Conservation (phyloP, 768 basidiomycete genomes). For the Sarcomyxa edulis region DNA sequence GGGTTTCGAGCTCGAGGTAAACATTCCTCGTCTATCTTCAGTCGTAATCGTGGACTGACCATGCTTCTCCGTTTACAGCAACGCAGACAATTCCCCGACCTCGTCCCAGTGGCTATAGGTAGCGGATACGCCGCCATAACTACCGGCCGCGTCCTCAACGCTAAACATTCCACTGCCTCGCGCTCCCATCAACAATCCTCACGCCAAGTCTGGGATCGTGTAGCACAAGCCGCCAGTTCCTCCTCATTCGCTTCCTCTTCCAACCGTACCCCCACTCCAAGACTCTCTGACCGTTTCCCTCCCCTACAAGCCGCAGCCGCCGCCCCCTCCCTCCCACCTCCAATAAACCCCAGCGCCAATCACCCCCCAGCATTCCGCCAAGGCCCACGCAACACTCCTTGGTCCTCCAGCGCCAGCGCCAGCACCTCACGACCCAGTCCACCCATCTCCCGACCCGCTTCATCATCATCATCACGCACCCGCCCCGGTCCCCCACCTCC, state of each 20-base stretch:
- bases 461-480: no score
- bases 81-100: conserved; percentile 81
- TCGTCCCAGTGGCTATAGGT: conserved; percentile 52
- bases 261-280: conserved; percentile 10
- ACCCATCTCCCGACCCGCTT: no score
- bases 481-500: conserved; percentile 27
- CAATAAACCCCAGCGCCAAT: conserved; percentile 14
- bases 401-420: conserved; percentile 41
- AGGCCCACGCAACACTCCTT: conserved; percentile 53
- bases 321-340: conserved; percentile 7
- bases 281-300: conserved; percentile 30
- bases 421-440: conserved; percentile 11
- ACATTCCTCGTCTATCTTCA: conserved; percentile 6
- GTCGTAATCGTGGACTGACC: no score
- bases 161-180: conserved; percentile 67
- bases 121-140: conserved; percentile 75
- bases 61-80: conserved; percentile 42
- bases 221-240: conserved; percentile 71
- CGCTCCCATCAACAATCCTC: conserved; percentile 53
- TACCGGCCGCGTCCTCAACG: conserved; percentile 78
- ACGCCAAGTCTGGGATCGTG: conserved; percentile 78
- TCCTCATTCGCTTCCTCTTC: conserved; percentile 26
- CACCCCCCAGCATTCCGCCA: conserved; percentile 34
- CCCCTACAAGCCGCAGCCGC: conserved; percentile 17
- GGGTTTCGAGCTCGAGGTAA: conserved; percentile 77